Evolutionary conservation across 495 filamentous ascomycete genomes (phyloP).

Genomic region (Pyrenula aspistea): DNA sequence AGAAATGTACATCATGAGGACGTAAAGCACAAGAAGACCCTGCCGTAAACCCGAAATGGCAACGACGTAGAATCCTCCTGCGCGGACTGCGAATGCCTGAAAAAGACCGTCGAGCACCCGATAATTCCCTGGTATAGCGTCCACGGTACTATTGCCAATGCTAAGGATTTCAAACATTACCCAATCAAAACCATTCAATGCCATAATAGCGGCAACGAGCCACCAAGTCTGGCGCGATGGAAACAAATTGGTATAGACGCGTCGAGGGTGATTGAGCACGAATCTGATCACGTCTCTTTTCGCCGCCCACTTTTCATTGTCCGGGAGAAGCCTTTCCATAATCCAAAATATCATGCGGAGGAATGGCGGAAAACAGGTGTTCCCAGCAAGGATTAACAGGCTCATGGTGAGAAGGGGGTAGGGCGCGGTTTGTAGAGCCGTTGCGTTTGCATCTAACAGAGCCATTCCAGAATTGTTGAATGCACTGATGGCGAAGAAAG

Average conservation of each 20-base stretch:
- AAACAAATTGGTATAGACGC: constrained; percentile 78
- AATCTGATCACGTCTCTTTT: constrained; percentile 61
- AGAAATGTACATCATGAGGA: constrained; percentile 85
- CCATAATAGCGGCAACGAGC: constrained; percentile 57
- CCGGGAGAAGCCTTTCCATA: constrained; percentile 34
- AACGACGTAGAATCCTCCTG: constrained; percentile 77
- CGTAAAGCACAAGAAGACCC: constrained; percentile 66
- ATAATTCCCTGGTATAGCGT: constrained; percentile 39
- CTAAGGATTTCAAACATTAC: constrained; percentile 68
- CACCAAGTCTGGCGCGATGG: constrained; percentile 70
- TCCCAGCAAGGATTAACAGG: constrained; percentile 71
- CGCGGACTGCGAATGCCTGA: constrained; percentile 71
- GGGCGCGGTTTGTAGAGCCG: constrained; percentile 27
- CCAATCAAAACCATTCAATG: constrained; percentile 76
- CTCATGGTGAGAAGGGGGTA: constrained; percentile 70
- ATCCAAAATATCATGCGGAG: constrained; percentile 66
- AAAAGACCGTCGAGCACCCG: constrained; percentile 71
- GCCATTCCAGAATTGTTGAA: constrained; percentile 88
- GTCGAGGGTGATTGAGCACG: constrained; percentile 65
- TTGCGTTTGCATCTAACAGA: constrained; percentile 73
- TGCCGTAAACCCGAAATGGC: constrained; percentile 57
- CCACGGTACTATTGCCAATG: constrained; percentile 54
- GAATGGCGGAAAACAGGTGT: constrained; percentile 71
- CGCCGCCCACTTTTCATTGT: constrained; percentile 27
- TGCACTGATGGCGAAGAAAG: constrained; percentile 45